Evolutionary conservation across 345 rosid species (phyloP).

Genomic region (Salix viminalis): DNA sequence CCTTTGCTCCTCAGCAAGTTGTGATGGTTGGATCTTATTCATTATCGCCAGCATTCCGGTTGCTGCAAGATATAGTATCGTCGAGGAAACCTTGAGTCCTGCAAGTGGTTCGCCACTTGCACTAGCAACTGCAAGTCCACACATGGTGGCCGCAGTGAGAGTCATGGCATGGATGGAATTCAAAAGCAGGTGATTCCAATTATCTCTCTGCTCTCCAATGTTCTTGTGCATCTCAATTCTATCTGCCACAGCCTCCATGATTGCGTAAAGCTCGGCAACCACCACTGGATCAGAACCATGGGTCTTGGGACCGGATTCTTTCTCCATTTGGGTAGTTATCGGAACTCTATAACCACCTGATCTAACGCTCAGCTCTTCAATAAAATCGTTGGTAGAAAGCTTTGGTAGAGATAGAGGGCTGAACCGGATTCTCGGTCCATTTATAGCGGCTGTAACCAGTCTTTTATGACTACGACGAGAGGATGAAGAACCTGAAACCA

Average conservation of each 20-base stretch:
- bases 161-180: constrained; percentile 42
- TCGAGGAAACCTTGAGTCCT: constrained; percentile 38
- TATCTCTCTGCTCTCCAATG: constrained; percentile 46
- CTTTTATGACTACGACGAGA: not conserved
- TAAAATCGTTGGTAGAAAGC: constrained; percentile 12
- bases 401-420: constrained; percentile 18
- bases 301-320: constrained; percentile 1
- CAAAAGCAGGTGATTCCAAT: constrained; percentile 51
- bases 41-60: constrained; percentile 33
- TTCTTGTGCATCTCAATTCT: constrained; percentile 53
- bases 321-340: not conserved
- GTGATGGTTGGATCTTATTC: constrained; percentile 60
- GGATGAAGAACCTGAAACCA: constrained; percentile 7
- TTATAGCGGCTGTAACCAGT: constrained; percentile 9
- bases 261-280: constrained; percentile 30
- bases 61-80: constrained; percentile 37
- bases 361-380: constrained; percentile 15
- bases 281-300: constrained; percentile 17
- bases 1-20: constrained; percentile 58
- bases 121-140: constrained; percentile 30
- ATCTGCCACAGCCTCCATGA: constrained; percentile 47
- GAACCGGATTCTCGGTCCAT: constrained; percentile 11
- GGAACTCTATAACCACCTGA: constrained; percentile 5
- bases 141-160: constrained; percentile 48
- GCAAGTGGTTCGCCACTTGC: constrained; percentile 12